Conservation (phyloP, 306 rosid species). For the Vigna nakashimae region DNA sequence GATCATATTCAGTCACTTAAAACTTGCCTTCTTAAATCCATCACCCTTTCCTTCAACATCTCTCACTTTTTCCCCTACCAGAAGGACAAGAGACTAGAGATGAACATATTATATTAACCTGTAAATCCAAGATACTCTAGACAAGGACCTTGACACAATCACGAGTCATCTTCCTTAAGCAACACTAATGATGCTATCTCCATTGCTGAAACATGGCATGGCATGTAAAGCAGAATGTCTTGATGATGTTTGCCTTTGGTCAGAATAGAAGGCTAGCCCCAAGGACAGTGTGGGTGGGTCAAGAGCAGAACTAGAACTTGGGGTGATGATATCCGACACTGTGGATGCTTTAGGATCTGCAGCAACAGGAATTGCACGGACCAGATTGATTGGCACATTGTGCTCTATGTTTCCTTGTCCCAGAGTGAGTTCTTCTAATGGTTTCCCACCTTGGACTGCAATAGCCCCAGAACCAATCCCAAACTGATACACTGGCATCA, state of each 20-base stretch:
- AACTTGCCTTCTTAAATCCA: conserved; percentile 50
- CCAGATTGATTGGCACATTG: conserved; percentile 47
- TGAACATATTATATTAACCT: conserved; percentile 32
- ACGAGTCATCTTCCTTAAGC: conserved; percentile 53
- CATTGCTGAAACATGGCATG: conserved; percentile 67
- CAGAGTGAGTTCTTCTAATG: conserved; percentile 58
- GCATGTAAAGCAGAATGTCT: conserved; percentile 68
- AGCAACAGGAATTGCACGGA: conserved; percentile 4
- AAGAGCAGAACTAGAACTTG: conserved; percentile 51
- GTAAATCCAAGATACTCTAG: conserved; percentile 49
- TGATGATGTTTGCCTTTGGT: conserved; percentile 64
- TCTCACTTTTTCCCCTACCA: conserved; percentile 41
- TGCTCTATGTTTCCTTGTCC: conserved; percentile 58
- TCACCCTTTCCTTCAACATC: conserved; percentile 48
- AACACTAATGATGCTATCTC: conserved; percentile 79
- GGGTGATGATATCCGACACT: conserved; percentile 47
- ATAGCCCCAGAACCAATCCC: conserved; percentile 50
- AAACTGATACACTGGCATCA: conserved; percentile 58
- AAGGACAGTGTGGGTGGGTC: conserved; percentile 76
- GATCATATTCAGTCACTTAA: conserved; percentile 54
- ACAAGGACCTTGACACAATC: conserved; percentile 42
- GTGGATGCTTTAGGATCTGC: conserved; percentile 47
- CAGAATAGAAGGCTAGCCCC: conserved; percentile 74
- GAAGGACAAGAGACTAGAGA: conserved; percentile 42
- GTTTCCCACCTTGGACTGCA: conserved; percentile 56